phyloP scores from a whole-genome alignment of 139 green algal species.

The Asterochloris erici region DNA sequence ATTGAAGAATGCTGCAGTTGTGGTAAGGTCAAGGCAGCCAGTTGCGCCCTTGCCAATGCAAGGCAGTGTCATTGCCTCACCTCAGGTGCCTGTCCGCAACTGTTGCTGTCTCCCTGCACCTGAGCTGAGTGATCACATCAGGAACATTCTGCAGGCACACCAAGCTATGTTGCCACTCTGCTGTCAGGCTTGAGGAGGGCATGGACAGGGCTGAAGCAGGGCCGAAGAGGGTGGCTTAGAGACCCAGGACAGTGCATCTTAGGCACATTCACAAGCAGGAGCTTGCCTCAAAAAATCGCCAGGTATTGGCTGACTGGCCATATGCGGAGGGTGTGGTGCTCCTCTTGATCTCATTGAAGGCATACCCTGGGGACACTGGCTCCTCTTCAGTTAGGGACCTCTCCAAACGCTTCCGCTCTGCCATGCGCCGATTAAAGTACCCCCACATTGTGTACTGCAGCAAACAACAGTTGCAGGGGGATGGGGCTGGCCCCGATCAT shows the following conservation, averaged over 20 bases:
- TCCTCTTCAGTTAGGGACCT: neutral
- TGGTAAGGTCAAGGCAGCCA: neutral
- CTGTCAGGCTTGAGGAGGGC: no score
- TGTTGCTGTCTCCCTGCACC: constrained; percentile 19
- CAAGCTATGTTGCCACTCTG: no score
- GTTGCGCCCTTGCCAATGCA: neutral
- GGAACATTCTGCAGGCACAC: constrained; percentile 9
- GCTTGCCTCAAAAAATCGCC: constrained; percentile 22
- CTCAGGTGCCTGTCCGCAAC: constrained; percentile 27
- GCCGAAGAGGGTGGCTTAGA: no score
- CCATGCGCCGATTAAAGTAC: constrained; percentile 28
- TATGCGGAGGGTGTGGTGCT: constrained; percentile 4
- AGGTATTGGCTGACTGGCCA: constrained; percentile 12
- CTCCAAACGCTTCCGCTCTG: neutral
- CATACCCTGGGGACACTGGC: constrained; percentile 4
- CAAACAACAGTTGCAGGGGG: no score
- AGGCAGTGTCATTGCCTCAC: neutral
- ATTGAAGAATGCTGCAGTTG: no score
- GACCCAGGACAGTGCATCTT: no score
- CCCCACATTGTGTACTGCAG: constrained; percentile 15
- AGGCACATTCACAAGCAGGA: no score
- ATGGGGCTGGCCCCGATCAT: no score
- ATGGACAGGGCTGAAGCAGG: no score
- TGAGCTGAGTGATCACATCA: constrained; percentile 8
- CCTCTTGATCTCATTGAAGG: neutral